A percentile compares a stretch with the other conserved stretches of the same genome.
Conservation (phyloP, 345 rosid genomes). For the Eucalyptus curtisii region DNA sequence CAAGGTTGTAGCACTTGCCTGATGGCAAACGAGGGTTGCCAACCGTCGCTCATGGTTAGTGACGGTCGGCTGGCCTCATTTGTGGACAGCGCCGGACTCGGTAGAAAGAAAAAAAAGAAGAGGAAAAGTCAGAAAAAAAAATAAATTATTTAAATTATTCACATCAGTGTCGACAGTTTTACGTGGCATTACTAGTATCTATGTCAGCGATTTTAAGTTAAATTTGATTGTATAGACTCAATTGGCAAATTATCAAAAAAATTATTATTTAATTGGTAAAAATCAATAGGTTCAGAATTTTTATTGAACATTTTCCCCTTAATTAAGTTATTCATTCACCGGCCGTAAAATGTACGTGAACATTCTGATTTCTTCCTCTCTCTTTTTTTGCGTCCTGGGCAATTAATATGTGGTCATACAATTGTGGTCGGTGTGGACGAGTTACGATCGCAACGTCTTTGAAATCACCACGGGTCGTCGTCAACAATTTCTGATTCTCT, state of each 20-base stretch:
- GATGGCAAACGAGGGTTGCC: neutral
- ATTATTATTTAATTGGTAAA: too few species aligned
- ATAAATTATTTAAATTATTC: too few species aligned
- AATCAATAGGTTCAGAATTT: neutral
- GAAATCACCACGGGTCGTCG: neutral
- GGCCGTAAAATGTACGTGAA: neutral
- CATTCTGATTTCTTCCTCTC: neutral
- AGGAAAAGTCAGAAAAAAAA: accelerated
- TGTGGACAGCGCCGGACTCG: accelerated
- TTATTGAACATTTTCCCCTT: neutral
- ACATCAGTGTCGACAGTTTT: accelerated
- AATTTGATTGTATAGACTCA: neutral
- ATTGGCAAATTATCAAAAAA: too few species aligned
- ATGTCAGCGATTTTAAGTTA: too few species aligned
- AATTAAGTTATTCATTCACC: neutral
- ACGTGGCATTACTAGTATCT: neutral
- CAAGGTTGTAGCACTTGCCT: neutral
- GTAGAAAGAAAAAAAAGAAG: too few species aligned
- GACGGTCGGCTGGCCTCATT: neutral
- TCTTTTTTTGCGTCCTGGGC: neutral
- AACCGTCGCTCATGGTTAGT: too few species aligned
- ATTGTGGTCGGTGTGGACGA: neutral
- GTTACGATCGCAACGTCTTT: neutral
- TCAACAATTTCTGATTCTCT: neutral
- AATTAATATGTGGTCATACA: neutral